Evolutionary conservation across 345 rosid species (phyloP).

Genomic region (Dimocarpus longan): DNA sequence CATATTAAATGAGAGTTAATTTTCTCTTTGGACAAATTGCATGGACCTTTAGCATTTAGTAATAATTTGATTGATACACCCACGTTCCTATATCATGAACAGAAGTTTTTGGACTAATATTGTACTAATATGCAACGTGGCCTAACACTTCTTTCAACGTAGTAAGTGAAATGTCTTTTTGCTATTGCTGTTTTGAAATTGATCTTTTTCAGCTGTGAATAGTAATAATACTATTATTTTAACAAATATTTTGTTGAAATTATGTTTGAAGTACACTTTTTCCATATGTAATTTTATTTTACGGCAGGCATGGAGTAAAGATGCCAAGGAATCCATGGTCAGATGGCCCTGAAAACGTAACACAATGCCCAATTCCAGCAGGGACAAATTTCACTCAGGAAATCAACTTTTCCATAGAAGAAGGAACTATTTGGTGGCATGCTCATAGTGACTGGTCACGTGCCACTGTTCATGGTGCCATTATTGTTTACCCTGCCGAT

Average conservation of each 20-base stretch:
- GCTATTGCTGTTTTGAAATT: not conserved
- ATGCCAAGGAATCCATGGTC: constrained; percentile 38
- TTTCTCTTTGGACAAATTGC: too few species aligned
- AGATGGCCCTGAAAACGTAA: constrained; percentile 33
- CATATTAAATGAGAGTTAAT: too few species aligned
- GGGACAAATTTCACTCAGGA: constrained; percentile 27
- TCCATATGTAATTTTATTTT: too few species aligned
- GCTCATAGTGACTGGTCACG: constrained; percentile 55
- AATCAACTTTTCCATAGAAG: constrained; percentile 23
- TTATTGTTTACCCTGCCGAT: constrained; percentile 5
- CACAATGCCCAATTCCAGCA: constrained; percentile 33
- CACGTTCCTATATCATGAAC: not conserved
- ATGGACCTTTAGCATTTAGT: too few species aligned
- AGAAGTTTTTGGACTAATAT: not conserved
- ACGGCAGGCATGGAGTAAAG: constrained; percentile 22
- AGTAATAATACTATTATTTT: too few species aligned
- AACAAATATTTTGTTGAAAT: too few species aligned
- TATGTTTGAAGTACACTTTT: not conserved
- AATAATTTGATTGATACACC: not conserved
- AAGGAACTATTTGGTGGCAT: constrained; percentile 48
- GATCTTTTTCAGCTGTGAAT: too few species aligned
- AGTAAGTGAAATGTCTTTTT: not conserved
- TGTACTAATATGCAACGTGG: not conserved
- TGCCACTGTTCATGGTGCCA: constrained; percentile 47
- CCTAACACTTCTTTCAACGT: not conserved